Conservation (phyloP, 2,329 filamentous ascomycete species). For the Apiospora phragmitis region DNA sequence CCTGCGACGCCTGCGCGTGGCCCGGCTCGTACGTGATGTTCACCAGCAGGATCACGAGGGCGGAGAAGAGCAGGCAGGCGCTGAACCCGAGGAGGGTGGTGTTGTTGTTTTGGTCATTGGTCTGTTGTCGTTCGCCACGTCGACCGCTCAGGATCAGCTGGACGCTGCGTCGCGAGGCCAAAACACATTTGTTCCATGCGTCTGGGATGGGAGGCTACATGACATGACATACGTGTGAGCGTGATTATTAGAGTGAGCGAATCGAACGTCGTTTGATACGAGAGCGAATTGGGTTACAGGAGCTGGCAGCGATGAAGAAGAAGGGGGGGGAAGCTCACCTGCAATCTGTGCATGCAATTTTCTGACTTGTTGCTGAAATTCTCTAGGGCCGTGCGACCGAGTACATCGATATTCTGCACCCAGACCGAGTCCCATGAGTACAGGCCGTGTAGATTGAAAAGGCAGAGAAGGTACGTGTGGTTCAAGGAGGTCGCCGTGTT, state of each 20-base stretch:
- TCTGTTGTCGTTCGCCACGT: constrained; percentile 20
- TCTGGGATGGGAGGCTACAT: constrained; percentile 19
- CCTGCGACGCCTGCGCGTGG: constrained; percentile 19
- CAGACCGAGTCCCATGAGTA: constrained; percentile 40
- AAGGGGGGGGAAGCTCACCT: not conserved
- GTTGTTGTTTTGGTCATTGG: constrained; percentile 3
- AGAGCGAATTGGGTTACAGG: not conserved
- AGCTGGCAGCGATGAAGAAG: no score
- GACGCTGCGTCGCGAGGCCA: constrained; percentile 23
- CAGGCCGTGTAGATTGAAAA: constrained; percentile 40
- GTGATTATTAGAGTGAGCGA: no score
- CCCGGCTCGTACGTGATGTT: constrained; percentile 26
- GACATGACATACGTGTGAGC: not conserved
- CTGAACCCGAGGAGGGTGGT: constrained; percentile 20
- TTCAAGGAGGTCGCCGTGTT: constrained; percentile 32
- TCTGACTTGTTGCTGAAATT: constrained; percentile 21
- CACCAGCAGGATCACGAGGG: constrained; percentile 25
- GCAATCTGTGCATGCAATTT: constrained; percentile 15
- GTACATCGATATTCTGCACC: constrained; percentile 33
- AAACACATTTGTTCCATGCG: constrained; percentile 23
- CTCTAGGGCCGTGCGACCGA: constrained; percentile 26
- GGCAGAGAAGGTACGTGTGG: constrained; percentile 36
- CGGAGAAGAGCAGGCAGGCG: constrained; percentile 26
- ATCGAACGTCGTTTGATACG: no score
- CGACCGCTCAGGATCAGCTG: constrained; percentile 19